A percentile compares a stretch with the other conserved stretches of the same genome.
These are phyloP conservation scores for Amanita subjunquillea DNA, from an alignment of 768 basidiomycete species.

Conservation along the genomic window DNA sequence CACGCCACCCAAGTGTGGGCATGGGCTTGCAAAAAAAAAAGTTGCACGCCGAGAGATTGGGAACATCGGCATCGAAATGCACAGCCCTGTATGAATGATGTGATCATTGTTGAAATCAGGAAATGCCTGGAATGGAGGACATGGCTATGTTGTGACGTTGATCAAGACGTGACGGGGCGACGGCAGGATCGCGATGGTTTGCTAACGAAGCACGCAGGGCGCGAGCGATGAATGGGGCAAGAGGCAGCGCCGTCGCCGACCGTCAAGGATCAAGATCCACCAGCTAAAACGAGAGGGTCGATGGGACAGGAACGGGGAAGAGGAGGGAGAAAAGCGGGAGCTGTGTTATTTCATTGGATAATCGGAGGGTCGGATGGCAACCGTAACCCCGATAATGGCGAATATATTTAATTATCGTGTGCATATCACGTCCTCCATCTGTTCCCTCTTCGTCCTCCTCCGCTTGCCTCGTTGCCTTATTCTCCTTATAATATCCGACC, in stretches of 20 bases:
- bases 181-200: background rate
- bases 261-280: background rate
- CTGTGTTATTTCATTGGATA: background rate
- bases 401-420: slow-evolving; percentile 1
- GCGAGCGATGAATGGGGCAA: background rate
- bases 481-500: slow-evolving; percentile 5
- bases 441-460: background rate
- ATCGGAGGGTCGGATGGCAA: slow-evolving; percentile 8
- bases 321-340: background rate
- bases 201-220: background rate
- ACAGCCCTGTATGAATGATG: slow-evolving; percentile 4
- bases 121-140: background rate
- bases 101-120: background rate
- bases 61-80: background rate
- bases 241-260: background rate
- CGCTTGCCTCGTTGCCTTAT: slow-evolving; percentile 1
- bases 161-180: background rate
- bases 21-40: background rate
- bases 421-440: background rate
- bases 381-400: slow-evolving; percentile 2
- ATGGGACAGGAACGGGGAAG: background rate
- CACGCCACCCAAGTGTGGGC: too few relatives aligned
- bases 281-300: background rate
- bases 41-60: background rate
- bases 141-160: slow-evolving; percentile 1